Base-by-base conservation (phyloP, 2,329 filamentous ascomycete genomes). In the Aspergillus unguis region DNA sequence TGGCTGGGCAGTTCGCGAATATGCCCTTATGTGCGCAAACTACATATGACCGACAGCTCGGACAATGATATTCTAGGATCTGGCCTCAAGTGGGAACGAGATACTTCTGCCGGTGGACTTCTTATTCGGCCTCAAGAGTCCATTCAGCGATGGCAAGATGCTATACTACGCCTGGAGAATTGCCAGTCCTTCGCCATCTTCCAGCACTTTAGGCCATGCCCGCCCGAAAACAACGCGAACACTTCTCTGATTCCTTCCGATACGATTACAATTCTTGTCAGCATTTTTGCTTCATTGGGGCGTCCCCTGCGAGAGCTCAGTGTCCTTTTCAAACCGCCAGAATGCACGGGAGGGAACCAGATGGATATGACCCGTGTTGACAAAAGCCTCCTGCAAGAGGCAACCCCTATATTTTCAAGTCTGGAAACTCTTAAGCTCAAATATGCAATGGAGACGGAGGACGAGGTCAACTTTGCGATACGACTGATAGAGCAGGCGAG, bases 221-320 rank as follows among this genome's bases (percentile, higher is more conserved):
- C 35, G 17, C 17, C n/a, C 17, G 37, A 41, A 25, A 42, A 10
- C 25, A 17, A 17, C 17, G 17, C 17, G 17, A 17, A 17, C 17
- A 17, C 17, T 17, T 17, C 17, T 17, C 40, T 42, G 10, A 10
- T 3, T 11, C 9, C 42, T 8, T 33, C 5, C 33, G 42, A 44
- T 44, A 33, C 42, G 25, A 33, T 44, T 33, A 44, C 42, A 44
- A 44, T 44, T n/a, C 8, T 33, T 44, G 28, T 44, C 28, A 44
- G 42, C 28, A 44, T 44, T 44, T 23, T 44, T 29, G 25, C 28
- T 28, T 5, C 42, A 44, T 33, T 44, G 33, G 28, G 33, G 29
- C 42, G 42, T 23, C 42, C 42, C 5, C 11, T 44, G 25, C 42
- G 29, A 44, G 42, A 44, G 28, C n/a, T 44, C 25, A 32, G 29